Evolutionary conservation across 2,329 filamentous ascomycete species (phyloP).

Genomic region (Colletotrichum zoysiae): DNA sequence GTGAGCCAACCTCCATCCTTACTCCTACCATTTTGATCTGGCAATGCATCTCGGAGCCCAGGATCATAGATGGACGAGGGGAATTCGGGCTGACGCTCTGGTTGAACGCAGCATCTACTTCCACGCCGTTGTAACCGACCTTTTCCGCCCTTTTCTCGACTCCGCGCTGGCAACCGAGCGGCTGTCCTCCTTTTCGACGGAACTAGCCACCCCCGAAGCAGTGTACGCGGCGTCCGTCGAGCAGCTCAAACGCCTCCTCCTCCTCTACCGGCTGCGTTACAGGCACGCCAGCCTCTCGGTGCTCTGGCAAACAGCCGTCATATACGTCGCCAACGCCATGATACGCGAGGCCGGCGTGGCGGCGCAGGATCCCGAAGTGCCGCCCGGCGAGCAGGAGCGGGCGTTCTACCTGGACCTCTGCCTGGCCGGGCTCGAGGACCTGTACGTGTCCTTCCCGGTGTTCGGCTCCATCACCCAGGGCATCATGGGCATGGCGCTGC

Average conservation of each 20-base stretch:
- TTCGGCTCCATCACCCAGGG: conserved; percentile 17
- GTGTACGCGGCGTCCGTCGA: conserved; percentile 17
- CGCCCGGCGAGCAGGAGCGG: not conserved
- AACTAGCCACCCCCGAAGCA: conserved; percentile 14
- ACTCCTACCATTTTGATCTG: not conserved
- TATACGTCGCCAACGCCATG: conserved; percentile 30
- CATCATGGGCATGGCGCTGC: conserved; percentile 22
- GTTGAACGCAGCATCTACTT: conserved; percentile 20
- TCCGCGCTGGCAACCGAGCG: not conserved
- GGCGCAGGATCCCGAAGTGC: not conserved
- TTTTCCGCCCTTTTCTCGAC: conserved; percentile 22
- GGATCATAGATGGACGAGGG: too few species aligned
- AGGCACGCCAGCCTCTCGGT: conserved; percentile 4
- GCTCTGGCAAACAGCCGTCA: conserved; percentile 23
- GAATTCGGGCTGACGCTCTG: not conserved
- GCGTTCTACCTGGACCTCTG: conserved; percentile 8
- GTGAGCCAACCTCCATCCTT: not conserved
- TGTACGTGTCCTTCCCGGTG: not conserved
- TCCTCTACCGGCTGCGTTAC: conserved; percentile 5
- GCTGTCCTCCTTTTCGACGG: conserved; percentile 2
- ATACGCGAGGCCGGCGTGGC: not conserved
- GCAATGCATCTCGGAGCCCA: not conserved
- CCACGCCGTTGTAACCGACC: conserved; percentile 22
- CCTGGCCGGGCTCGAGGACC: not conserved
- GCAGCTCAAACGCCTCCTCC: conserved; percentile 28